These are phyloP conservation scores for Hypsizygus marmoreus DNA, from an alignment of 768 basidiomycete species.

Conservation along the genomic window DNA sequence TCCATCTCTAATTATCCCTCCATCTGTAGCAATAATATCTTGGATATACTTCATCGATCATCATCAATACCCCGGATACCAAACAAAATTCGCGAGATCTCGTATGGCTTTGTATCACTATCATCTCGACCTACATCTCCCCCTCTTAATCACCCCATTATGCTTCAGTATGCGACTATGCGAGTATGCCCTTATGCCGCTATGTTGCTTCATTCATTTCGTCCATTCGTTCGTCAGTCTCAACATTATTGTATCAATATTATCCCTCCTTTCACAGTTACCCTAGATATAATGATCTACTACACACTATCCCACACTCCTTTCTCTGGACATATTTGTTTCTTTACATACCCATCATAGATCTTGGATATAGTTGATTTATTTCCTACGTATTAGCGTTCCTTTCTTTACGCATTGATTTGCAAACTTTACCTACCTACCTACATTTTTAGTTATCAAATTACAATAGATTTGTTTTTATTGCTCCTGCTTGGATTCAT, in stretches of 20 bases:
- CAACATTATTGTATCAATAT: constrained; percentile 18
- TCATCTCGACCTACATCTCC: no score
- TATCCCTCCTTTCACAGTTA: not conserved
- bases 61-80: not conserved
- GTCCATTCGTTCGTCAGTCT: not conserved
- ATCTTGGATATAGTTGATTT: constrained; percentile 19
- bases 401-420: not conserved
- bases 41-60: no score
- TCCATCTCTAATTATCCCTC: constrained; percentile 1
- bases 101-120: not conserved
- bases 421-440: not conserved
- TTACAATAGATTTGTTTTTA: not conserved
- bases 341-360: constrained; percentile 9
- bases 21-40: constrained; percentile 2
- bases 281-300: constrained; percentile 8
- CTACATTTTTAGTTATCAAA: not conserved
- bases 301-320: constrained; percentile 15
- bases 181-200: no score
- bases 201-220: constrained; percentile 8
- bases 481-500: not conserved
- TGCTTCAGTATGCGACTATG: no score
- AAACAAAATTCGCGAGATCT: not conserved
- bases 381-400: constrained; percentile 13
- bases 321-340: constrained; percentile 17
- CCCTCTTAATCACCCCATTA: no score